A percentile compares a stretch with the other conserved stretches of the same genome.
Conservation (phyloP, 2,329 filamentous ascomycete species). For the Aquanectria penicillioides region DNA sequence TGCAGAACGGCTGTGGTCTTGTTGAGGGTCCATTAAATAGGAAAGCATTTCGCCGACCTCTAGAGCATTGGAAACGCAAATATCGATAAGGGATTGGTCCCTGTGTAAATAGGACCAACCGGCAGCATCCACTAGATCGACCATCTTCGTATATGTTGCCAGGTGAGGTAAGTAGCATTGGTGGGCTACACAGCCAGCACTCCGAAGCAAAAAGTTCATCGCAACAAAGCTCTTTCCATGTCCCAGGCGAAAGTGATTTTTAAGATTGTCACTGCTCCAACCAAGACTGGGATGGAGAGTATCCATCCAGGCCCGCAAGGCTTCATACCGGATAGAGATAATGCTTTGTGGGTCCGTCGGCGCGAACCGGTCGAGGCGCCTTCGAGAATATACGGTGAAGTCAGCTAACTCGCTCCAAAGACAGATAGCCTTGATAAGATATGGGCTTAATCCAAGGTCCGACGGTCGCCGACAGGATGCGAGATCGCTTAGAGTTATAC, state of each 20-base stretch:
- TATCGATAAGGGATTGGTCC: conserved; percentile 25
- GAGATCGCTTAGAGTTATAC: conserved; percentile 22
- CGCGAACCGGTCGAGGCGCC: conserved; percentile 15
- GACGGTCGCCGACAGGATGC: conserved; percentile 19
- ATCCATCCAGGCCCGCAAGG: conserved; percentile 23
- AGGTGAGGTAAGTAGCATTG: conserved; percentile 39
- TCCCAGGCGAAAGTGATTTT: conserved; percentile 25
- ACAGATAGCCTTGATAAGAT: conserved; percentile 29
- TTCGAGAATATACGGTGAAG: conserved; percentile 19
- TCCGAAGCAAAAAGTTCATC: conserved; percentile 36
- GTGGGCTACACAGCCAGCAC: conserved; percentile 35
- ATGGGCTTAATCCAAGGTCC: conserved; percentile 31
- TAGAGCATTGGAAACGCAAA: conserved; percentile 33
- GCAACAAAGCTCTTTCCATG: conserved; percentile 30
- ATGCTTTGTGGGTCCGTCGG: conserved; percentile 21
- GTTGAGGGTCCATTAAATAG: conserved; percentile 5
- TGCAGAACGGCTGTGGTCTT: background rate
- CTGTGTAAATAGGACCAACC: conserved; percentile 35
- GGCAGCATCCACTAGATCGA: conserved; percentile 34
- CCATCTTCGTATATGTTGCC: conserved; percentile 26
- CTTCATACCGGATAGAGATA: conserved; percentile 6
- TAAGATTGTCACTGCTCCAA: conserved; percentile 28
- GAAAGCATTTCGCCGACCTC: conserved; percentile 30
- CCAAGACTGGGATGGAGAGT: conserved; percentile 23
- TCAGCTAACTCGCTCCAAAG: conserved; percentile 33